These are phyloP conservation scores for Fusarium longipes DNA, from an alignment of 2,329 filamentous ascomycete genomes.

Conservation along the genomic window DNA sequence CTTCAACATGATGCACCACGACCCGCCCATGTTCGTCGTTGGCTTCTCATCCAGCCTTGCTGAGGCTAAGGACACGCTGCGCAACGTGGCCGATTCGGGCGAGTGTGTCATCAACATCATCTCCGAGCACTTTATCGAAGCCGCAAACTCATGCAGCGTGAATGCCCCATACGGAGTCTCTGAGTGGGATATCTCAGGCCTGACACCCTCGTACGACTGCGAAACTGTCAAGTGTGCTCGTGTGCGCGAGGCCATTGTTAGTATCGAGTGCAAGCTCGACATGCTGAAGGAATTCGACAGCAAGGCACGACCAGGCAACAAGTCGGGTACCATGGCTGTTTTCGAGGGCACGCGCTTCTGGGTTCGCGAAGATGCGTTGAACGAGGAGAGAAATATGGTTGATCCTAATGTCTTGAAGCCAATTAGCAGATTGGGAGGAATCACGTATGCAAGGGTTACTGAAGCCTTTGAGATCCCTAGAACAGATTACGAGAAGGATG, in stretches of 20 bases:
- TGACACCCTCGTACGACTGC: slow-evolving; percentile 75
- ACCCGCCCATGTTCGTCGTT: slow-evolving; percentile 84
- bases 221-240: slow-evolving; percentile 75
- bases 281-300: slow-evolving; percentile 83
- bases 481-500: slow-evolving; percentile 65
- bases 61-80: slow-evolving; percentile 80
- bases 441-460: slow-evolving; percentile 79
- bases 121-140: slow-evolving; percentile 84
- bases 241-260: slow-evolving; percentile 85
- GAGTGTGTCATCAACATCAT: slow-evolving; percentile 93
- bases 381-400: slow-evolving; percentile 78
- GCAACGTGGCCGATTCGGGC: slow-evolving; percentile 75
- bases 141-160: slow-evolving; percentile 83
- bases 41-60: slow-evolving; percentile 60
- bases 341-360: slow-evolving; percentile 90
- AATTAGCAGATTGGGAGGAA: slow-evolving; percentile 83
- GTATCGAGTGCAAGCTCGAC: slow-evolving; percentile 83
- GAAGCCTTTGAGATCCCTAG: slow-evolving; percentile 78
- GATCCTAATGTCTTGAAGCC: slow-evolving; percentile 82
- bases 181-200: slow-evolving; percentile 83
- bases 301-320: slow-evolving; percentile 75
- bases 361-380: slow-evolving; percentile 88
- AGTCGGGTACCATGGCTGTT: slow-evolving; percentile 78
- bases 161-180: slow-evolving; percentile 81
- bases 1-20: slow-evolving; percentile 84